Conservation (phyloP, 2,329 filamentous ascomycete genomes). For the Calonectria fujianensis region DNA sequence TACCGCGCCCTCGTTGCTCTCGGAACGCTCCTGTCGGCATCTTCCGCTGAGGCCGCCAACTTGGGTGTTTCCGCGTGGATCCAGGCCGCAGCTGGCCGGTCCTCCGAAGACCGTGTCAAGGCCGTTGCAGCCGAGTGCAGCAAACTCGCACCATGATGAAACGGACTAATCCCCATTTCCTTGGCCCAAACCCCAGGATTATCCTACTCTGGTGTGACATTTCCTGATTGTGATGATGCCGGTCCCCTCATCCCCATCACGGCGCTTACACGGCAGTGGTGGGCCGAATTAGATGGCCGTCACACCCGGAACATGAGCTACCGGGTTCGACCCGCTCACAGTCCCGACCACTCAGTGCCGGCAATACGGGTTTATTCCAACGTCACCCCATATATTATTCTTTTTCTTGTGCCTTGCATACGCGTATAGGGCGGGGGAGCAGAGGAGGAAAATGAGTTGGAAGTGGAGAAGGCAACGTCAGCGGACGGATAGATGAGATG, state of each 20-base stretch:
- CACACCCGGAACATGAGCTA: slow-evolving; percentile 20
- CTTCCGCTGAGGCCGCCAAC: slow-evolving; percentile 64
- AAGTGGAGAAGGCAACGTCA: slow-evolving; percentile 9
- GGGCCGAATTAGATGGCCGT: slow-evolving; percentile 9
- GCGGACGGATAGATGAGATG: slow-evolving; percentile 4
- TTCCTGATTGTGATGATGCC: slow-evolving; percentile 25
- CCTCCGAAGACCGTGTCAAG: slow-evolving; percentile 68
- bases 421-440: background rate
- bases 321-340: slow-evolving; percentile 15
- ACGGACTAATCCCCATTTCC: slow-evolving; percentile 15
- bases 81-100: slow-evolving; percentile 64
- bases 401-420: slow-evolving; percentile 19
- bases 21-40: slow-evolving; percentile 82
- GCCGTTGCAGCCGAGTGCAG: slow-evolving; percentile 68
- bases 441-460: background rate
- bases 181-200: background rate
- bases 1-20: slow-evolving; percentile 89
- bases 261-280: slow-evolving; percentile 32
- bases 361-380: slow-evolving; percentile 32
- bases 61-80: slow-evolving; percentile 65
- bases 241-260: slow-evolving; percentile 1
- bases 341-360: slow-evolving; percentile 13
- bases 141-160: slow-evolving; percentile 53
- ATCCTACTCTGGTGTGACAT: slow-evolving; percentile 24
- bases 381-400: background rate